Evolutionary conservation across 352 stramenopile species (phyloP).

Genomic region (Phytophthora pseudosyringae): DNA sequence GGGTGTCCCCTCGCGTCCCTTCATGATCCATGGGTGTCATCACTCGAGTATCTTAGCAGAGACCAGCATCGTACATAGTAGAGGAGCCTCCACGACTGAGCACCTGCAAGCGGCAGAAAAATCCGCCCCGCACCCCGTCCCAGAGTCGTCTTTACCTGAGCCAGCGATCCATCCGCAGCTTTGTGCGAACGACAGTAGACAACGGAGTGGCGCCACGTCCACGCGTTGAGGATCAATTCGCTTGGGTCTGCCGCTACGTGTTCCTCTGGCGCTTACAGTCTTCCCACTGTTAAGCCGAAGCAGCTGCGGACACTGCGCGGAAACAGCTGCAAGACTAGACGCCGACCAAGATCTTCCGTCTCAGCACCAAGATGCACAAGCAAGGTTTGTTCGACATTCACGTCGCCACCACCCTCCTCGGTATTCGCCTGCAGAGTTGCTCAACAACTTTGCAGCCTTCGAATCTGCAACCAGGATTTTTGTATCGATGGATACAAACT

Average conservation of each 20-base stretch:
- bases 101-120: conserved; percentile 6
- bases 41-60: neutral
- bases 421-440: too few species aligned
- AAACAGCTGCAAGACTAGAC: too few species aligned
- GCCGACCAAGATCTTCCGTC: too few species aligned
- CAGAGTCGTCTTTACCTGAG: conserved; percentile 12
- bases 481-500: neutral
- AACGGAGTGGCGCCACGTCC: neutral
- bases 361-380: too few species aligned
- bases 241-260: too few species aligned
- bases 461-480: too few species aligned
- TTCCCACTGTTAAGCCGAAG: neutral
- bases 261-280: neutral
- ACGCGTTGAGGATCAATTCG: neutral
- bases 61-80: neutral
- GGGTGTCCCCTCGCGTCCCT: conserved; percentile 6
- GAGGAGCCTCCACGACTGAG: neutral
- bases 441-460: too few species aligned
- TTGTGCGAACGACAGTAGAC: neutral
- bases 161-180: neutral
- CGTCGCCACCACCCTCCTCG: too few species aligned
- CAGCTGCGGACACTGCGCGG: neutral
- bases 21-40: conserved; percentile 13
- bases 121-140: conserved; percentile 7
- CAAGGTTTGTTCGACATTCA: too few species aligned